These are phyloP conservation scores for Serendipita indica DNA, from an alignment of 768 basidiomycete species.

Conservation along the genomic window DNA sequence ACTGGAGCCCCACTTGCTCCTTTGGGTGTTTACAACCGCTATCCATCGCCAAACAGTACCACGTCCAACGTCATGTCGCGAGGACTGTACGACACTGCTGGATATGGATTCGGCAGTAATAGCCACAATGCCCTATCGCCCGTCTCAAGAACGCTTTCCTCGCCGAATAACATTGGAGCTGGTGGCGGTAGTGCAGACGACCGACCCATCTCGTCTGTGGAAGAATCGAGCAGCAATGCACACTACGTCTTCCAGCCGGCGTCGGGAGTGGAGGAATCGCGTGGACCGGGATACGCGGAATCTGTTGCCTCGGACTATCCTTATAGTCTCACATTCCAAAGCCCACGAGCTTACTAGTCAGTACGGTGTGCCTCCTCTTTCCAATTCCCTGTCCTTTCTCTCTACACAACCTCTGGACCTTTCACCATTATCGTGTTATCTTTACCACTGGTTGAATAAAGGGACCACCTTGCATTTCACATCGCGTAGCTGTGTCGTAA, in stretches of 20 bases:
- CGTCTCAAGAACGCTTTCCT: background rate
- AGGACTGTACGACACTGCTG: background rate
- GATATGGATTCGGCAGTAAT: conserved; percentile 1
- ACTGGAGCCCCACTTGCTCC: background rate
- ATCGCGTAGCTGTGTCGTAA: no score
- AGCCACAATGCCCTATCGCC: background rate
- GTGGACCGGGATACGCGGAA: background rate
- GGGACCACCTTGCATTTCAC: no score
- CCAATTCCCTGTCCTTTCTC: no score
- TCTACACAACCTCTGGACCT: no score
- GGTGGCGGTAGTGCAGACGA: background rate
- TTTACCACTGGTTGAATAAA: no score
- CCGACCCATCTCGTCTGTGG: background rate
- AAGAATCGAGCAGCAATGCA: conserved; percentile 4
- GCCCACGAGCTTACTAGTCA: no score
- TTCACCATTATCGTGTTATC: no score
- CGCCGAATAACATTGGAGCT: background rate
- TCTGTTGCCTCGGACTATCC: background rate
- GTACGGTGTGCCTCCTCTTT: no score
- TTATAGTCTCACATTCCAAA: background rate
- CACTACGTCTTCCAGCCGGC: background rate
- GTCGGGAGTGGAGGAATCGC: background rate
- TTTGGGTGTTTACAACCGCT: background rate
- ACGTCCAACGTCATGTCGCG: background rate
- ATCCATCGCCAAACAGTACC: background rate